Conservation (phyloP, 176 grass and related monocot genomes). For the Carex littledalei region DNA sequence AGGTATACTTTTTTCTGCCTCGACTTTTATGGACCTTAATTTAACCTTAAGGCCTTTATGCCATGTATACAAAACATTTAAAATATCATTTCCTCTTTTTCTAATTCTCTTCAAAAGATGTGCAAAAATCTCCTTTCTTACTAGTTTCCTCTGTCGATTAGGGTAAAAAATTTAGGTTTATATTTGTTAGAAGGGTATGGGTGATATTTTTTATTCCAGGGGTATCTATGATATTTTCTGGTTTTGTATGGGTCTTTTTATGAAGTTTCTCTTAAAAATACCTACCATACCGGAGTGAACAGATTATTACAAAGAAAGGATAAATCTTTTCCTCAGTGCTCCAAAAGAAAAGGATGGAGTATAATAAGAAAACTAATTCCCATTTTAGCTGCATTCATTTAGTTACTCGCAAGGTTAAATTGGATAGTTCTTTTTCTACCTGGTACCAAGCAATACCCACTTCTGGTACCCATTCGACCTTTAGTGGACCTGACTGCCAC, state of each 20-base stretch:
- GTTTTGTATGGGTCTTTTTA: neutral
- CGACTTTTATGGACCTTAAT: neutral
- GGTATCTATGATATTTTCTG: neutral
- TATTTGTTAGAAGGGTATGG: neutral
- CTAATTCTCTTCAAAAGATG: neutral
- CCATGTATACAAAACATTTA: neutral
- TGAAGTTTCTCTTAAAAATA: neutral
- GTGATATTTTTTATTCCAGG: neutral
- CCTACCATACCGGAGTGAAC: neutral
- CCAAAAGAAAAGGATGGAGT: neutral
- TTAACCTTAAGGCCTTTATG: neutral
- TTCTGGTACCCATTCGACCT: neutral
- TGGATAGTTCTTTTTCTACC: neutral
- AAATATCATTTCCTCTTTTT: neutral
- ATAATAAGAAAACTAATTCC: neutral
- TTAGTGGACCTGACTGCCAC: neutral
- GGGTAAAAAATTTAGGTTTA: neutral
- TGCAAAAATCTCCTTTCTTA: neutral
- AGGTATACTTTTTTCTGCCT: slow-evolving; percentile 37
- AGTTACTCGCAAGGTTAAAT: neutral
- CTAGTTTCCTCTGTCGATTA: neutral
- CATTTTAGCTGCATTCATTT: neutral
- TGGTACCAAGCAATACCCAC: neutral
- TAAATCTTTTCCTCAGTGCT: neutral
- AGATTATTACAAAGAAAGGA: neutral